Conservation (phyloP, 2,329 filamentous ascomycete genomes). For the Emmonsia crescens region DNA sequence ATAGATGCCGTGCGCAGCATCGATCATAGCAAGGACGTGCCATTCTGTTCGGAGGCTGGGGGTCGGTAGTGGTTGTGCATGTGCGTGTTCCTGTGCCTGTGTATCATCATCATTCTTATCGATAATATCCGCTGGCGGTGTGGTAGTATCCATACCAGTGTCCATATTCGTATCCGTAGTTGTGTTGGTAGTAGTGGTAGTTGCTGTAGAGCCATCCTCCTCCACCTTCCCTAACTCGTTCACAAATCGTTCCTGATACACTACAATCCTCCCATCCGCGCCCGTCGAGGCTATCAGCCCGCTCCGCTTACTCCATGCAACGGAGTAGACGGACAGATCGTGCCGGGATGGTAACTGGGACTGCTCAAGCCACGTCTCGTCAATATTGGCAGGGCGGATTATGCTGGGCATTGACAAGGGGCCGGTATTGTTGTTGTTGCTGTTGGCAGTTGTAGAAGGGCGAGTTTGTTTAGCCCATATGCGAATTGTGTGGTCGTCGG, state of each 20-base stretch:
- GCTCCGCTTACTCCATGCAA: slow-evolving; percentile 67
- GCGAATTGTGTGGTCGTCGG: slow-evolving; percentile 68
- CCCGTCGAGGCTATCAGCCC: slow-evolving; percentile 80
- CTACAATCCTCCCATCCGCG: slow-evolving; percentile 68
- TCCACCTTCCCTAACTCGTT: slow-evolving; percentile 6
- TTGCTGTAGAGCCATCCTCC: neutral
- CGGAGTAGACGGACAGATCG: slow-evolving; percentile 70
- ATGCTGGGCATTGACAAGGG: slow-evolving; percentile 64
- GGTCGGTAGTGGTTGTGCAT: neutral
- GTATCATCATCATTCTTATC: neutral
- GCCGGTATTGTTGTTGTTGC: slow-evolving; percentile 17
- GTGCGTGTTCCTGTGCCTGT: neutral
- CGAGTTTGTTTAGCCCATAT: slow-evolving; percentile 61
- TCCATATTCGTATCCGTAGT: neutral
- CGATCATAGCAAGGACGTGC: slow-evolving; percentile 57
- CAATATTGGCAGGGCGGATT: slow-evolving; percentile 59
- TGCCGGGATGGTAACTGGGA: slow-evolving; percentile 64
- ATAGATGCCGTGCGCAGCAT: slow-evolving; percentile 77
- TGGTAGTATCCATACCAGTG: neutral
- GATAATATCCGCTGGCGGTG: neutral
- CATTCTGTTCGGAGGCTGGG: slow-evolving; percentile 45
- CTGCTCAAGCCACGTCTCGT: slow-evolving; percentile 77
- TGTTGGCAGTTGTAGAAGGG: slow-evolving; percentile 24
- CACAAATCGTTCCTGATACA: slow-evolving; percentile 56
- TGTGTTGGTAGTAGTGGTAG: neutral